Percentiles rank a stretch among this genome's conserved stretches.
phyloP scores from a whole-genome alignment of 208 protist species.

The Herpetomonas tarakana region DNA sequence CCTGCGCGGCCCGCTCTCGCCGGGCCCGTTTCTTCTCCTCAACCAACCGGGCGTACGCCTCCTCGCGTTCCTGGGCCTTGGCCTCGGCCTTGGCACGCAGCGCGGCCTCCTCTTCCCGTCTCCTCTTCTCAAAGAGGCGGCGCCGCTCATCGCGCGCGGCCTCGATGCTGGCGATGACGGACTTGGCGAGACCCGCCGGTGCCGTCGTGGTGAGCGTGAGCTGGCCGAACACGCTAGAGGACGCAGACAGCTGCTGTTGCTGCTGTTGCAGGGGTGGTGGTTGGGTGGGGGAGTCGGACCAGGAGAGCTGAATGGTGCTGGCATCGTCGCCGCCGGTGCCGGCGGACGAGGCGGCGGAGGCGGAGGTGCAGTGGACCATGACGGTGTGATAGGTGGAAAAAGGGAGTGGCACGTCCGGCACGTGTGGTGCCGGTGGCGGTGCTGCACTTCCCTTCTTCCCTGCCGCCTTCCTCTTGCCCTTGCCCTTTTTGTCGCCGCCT shows the following conservation, averaged over 20 bases:
- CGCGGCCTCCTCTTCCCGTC: constrained; percentile 39
- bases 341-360: too few relatives aligned
- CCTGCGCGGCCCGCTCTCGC: constrained; percentile 22
- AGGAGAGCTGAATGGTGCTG: background rate
- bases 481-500: background rate
- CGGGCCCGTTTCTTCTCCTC: constrained; percentile 51
- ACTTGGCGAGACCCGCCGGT: constrained; percentile 14
- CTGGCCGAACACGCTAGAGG: background rate
- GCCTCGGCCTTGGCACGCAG: constrained; percentile 44
- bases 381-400: background rate
- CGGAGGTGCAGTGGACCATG: background rate
- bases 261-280: too few relatives aligned
- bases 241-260: too few relatives aligned
- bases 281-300: too few relatives aligned
- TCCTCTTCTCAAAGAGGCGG: constrained; percentile 42
- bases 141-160: constrained; percentile 34
- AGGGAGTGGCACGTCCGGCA: background rate
- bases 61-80: constrained; percentile 50
- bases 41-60: constrained; percentile 41
- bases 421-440: background rate
- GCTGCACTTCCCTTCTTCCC: too few relatives aligned
- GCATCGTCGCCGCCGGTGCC: background rate
- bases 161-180: constrained; percentile 42
- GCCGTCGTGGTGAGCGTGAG: background rate
- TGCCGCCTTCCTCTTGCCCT: background rate